Percentiles rank a stretch among this genome's conserved stretches.
These are phyloP conservation scores for Ophiostoma pallidulum DNA, from an alignment of 2,329 filamentous ascomycete species.

Conservation along the genomic window DNA sequence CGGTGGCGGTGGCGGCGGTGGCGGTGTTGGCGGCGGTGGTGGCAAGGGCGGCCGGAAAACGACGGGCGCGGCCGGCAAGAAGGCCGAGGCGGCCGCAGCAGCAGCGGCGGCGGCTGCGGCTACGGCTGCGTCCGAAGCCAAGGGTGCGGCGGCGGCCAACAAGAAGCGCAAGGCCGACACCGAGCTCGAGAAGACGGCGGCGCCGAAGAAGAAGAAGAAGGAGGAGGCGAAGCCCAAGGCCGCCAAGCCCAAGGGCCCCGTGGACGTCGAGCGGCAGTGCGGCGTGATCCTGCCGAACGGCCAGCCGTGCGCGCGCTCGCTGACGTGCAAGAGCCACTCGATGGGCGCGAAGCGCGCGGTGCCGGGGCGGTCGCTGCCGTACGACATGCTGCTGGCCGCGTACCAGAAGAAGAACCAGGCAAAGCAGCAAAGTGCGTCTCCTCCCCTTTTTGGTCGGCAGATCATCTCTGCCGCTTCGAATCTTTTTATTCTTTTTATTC, in stretches of 20 bases:
- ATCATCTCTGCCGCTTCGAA: background rate
- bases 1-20: constrained; percentile 29
- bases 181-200: constrained; percentile 72
- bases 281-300: constrained; percentile 81
- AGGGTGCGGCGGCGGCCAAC: constrained; percentile 31
- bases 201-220: constrained; percentile 90
- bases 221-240: constrained; percentile 78
- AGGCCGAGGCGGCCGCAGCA: constrained; percentile 44
- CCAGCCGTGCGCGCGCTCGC: constrained; percentile 73
- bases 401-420: constrained; percentile 99
- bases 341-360: constrained; percentile 92
- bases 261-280: constrained; percentile 90
- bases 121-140: constrained; percentile 44
- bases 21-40: no score
- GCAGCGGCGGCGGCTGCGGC: constrained; percentile 42
- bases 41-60: constrained; percentile 31
- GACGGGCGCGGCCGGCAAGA: constrained; percentile 31
- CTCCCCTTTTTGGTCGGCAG: no score
- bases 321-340: constrained; percentile 91
- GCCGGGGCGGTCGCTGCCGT: constrained; percentile 75
- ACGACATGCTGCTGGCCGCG: constrained; percentile 80
- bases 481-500: background rate
- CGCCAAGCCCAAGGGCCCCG: constrained; percentile 80
- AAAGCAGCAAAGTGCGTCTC: constrained; percentile 63
- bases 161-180: constrained; percentile 72